Evolutionary conservation across 2,329 filamentous ascomycete genomes (phyloP).

Genomic region (Cladosporium sp.): DNA sequence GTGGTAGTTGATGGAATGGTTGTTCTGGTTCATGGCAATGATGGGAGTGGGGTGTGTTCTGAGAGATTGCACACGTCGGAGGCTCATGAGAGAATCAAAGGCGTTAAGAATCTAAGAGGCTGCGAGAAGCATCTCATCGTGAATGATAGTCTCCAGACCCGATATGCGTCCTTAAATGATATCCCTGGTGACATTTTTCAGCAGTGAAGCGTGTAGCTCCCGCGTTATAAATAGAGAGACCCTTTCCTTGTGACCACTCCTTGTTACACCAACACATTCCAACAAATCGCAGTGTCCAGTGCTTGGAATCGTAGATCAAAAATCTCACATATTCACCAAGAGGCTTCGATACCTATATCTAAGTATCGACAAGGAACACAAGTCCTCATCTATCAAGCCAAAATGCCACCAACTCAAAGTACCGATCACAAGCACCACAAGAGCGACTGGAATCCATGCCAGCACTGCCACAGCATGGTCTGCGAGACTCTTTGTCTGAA

Average conservation of each 20-base stretch:
- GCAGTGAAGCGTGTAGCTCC: neutral
- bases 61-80: no score
- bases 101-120: no score
- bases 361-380: neutral
- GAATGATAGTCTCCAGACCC: no score
- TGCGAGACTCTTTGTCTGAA: conserved; percentile 7
- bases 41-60: no score
- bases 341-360: neutral
- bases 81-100: no score
- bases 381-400: neutral
- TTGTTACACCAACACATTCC: conserved; percentile 12
- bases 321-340: neutral
- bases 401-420: neutral
- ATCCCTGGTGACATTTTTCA: no score
- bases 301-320: no score
- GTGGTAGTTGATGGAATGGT: neutral
- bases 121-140: no score
- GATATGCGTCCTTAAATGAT: no score
- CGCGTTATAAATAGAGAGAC: neutral
- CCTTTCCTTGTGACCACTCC: neutral
- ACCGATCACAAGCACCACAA: neutral
- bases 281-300: neutral
- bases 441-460: conserved; percentile 11
- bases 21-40: neutral
- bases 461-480: conserved; percentile 10